These are phyloP conservation scores for Beauveria rudraprayagi DNA, from an alignment of 2,329 filamentous ascomycete species.

Conservation along the genomic window DNA sequence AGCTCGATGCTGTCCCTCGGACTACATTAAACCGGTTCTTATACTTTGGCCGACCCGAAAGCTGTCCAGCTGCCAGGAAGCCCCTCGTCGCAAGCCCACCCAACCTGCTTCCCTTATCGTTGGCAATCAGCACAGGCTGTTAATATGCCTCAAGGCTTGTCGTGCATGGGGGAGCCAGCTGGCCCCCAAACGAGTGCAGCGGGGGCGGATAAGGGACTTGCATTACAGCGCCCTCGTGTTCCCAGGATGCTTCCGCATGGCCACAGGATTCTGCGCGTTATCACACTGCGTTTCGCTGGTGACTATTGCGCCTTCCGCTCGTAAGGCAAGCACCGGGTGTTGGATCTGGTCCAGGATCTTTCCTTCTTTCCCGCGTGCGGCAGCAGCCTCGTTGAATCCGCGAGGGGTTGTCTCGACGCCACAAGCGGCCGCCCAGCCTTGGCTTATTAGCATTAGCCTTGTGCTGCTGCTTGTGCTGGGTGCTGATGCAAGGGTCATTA, in stretches of 20 bases:
- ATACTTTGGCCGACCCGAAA: neutral
- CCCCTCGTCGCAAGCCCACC: neutral
- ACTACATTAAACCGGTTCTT: no score
- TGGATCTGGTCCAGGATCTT: neutral
- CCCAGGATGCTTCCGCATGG: neutral
- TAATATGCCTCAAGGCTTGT: neutral
- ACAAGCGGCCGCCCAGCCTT: no score
- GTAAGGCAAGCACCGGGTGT: neutral
- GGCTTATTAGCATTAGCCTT: neutral
- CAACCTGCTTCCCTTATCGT: neutral
- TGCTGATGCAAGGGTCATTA: no score
- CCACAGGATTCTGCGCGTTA: neutral
- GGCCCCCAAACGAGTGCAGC: neutral
- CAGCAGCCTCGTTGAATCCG: neutral
- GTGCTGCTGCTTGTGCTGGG: no score
- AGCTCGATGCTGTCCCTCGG: no score
- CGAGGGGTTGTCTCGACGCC: neutral
- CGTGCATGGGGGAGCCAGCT: neutral
- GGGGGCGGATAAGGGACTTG: neutral
- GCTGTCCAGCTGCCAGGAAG: neutral
- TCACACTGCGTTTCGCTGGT: neutral
- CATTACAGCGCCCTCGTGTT: neutral
- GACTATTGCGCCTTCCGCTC: neutral
- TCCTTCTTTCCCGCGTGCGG: neutral
- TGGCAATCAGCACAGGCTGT: neutral